Evolutionary conservation across 805 yeast species (phyloP).

Genomic region (Osmozyma mogii): DNA sequence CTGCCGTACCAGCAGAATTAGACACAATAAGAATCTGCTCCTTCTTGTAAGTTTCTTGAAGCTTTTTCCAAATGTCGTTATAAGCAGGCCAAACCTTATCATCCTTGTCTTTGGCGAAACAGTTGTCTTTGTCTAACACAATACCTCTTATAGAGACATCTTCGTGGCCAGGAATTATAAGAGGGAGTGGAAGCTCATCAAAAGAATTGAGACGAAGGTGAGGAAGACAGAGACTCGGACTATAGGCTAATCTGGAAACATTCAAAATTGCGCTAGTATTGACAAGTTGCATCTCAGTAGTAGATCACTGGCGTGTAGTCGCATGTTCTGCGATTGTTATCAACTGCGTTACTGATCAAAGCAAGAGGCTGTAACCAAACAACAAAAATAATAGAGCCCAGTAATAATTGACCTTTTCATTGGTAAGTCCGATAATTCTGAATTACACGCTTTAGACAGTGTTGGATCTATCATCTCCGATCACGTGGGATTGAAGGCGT

Average conservation of each 20-base stretch:
- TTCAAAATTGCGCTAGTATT: conserved; percentile 76
- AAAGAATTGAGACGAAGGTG: conserved; percentile 49
- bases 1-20: conserved; percentile 88
- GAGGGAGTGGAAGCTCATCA: conserved; percentile 52
- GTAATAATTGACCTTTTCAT: too few relatives aligned
- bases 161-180: conserved; percentile 24
- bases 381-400: too few relatives aligned
- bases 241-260: conserved; percentile 46
- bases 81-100: conserved; percentile 77
- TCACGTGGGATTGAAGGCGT: too few relatives aligned
- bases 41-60: conserved; percentile 52
- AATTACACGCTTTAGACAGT: too few relatives aligned
- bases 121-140: conserved; percentile 90
- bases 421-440: too few relatives aligned
- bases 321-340: too few relatives aligned
- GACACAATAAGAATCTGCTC: conserved; percentile 69
- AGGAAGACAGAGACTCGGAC: conserved; percentile 68
- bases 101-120: conserved; percentile 80
- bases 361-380: too few relatives aligned
- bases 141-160: conserved; percentile 52
- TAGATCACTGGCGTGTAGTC: too few relatives aligned
- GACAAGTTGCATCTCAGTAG: conserved; percentile 33
- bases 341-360: too few relatives aligned
- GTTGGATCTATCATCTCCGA: too few relatives aligned
- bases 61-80: conserved; percentile 42